Evolutionary conservation across 192 early-diverging fungal species (phyloP).

Genomic region (Backusella tuberculispora): DNA sequence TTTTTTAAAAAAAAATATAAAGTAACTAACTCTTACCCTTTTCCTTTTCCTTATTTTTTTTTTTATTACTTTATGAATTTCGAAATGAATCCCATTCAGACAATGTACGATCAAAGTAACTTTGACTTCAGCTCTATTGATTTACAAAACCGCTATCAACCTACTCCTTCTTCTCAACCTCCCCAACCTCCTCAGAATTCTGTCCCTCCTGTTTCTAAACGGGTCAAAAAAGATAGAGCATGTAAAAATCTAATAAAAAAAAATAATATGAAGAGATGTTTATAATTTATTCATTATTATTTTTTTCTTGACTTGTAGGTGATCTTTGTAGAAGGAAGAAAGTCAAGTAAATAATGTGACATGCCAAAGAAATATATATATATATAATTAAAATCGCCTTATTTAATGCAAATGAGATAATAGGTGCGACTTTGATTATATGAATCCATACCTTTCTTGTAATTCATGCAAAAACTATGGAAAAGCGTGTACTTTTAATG

Average conservation of each 20-base stretch:
- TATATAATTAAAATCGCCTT: neutral
- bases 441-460: slow-evolving; percentile 8
- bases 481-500: slow-evolving; percentile 34
- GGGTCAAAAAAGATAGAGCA: slow-evolving; percentile 21
- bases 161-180: neutral
- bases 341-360: slow-evolving; percentile 30
- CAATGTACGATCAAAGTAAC: neutral
- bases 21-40: too few relatives aligned
- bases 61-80: neutral
- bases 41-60: too few relatives aligned
- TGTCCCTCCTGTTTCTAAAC: neutral
- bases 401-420: neutral
- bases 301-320: slow-evolving; percentile 8
- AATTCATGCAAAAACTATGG: slow-evolving; percentile 29
- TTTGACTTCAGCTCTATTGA: too few relatives aligned
- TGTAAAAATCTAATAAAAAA: too few relatives aligned
- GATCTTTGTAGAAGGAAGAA: slow-evolving; percentile 41
- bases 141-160: too few relatives aligned
- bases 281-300: neutral
- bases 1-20: too few relatives aligned
- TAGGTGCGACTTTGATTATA: slow-evolving; percentile 34
- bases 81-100: slow-evolving; percentile 5
- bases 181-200: neutral
- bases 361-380: too few relatives aligned
- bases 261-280: neutral